A percentile compares a stretch with the other conserved stretches of the same genome.
Evolutionary conservation across 106 monocot species (phyloP).

Genomic region (Acanthochlamys bracteata): DNA sequence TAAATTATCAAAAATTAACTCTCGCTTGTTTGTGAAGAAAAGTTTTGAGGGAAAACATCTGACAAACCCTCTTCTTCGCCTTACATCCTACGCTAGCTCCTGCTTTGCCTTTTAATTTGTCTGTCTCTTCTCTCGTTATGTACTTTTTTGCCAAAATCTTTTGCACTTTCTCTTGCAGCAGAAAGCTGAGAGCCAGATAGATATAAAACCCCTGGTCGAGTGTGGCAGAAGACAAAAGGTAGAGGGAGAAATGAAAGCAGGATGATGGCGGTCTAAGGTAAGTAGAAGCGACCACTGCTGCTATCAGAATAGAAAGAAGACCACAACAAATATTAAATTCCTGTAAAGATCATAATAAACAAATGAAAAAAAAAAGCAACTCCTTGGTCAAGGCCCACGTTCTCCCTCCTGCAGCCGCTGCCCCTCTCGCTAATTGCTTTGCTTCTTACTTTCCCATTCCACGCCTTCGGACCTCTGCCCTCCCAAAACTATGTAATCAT

Average conservation of each 20-base stretch:
- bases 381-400: slow-evolving; percentile 36
- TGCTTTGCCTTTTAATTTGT: not conserved
- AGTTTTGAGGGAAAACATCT: not conserved
- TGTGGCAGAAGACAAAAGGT: slow-evolving; percentile 7
- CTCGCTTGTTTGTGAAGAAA: not conserved
- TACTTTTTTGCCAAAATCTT: not conserved
- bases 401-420: slow-evolving; percentile 2
- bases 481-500: slow-evolving; percentile 67
- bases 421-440: not conserved
- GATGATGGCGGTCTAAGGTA: slow-evolving; percentile 12
- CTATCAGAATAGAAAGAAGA: slow-evolving; percentile 5
- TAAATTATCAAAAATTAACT: not conserved
- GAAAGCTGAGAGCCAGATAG: not conserved
- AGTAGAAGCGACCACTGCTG: slow-evolving; percentile 65
- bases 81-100: not conserved
- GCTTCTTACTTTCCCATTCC: slow-evolving; percentile 33
- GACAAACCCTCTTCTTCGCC: not conserved
- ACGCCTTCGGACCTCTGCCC: slow-evolving; percentile 27
- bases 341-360: not conserved
- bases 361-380: slow-evolving; percentile 12
- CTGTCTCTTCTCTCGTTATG: not conserved
- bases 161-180: not conserved
- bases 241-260: slow-evolving; percentile 10
- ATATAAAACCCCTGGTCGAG: slow-evolving; percentile 1
- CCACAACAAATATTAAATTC: not conserved